Base-by-base conservation (phyloP, 306 rosid species). In the Castanea mollissima region DNA sequence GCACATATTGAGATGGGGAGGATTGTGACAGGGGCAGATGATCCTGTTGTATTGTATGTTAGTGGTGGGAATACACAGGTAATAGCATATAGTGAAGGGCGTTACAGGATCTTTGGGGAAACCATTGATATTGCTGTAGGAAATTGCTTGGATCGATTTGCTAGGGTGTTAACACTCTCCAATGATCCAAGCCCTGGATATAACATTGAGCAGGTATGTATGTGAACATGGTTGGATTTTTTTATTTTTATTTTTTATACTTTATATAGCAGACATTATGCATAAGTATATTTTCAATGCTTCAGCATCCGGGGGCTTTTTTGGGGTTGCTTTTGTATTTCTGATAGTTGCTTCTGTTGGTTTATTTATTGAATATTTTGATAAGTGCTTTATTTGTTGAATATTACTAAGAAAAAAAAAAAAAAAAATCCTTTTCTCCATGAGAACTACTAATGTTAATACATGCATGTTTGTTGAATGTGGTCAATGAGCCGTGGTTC, bases 1-100 rank as follows among this genome's bases (percentile, higher is more conserved):
- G 98, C 98, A 14, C 97, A 94, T 71, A 92, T 94, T 60, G 98
- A 94, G 89, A 94, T 94, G 97, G 98, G 98, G 0, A 89, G 98
- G 87, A 54, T 90, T 82, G 98, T 94, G 16, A 94, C 98, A 0
- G 97, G 97, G 3, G 97, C 98, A 0, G 91, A 81, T 78, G 98
- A 94, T 80, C 98, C 98, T 70, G 98, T 94, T 71, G 95, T 92
- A 21, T 64, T 94, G 82, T 94, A 94, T 81, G 98, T 92, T 9
- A 94, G 98, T 79, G 97, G 98, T 32, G 98, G 98, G 58, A 94
- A 94, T 80, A 92, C 98, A 65, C 97, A 92, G 68, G 97, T 94
- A 65, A 90, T 92, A 84, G 98, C 96, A 8, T 94, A 94, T 46
- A 94, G 98, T 79, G 97, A 92, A 78, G 98, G 98, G 64, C 83